Base-by-base conservation (phyloP, 1,139 yeast species). In the Geotrichum reessii region DNA sequence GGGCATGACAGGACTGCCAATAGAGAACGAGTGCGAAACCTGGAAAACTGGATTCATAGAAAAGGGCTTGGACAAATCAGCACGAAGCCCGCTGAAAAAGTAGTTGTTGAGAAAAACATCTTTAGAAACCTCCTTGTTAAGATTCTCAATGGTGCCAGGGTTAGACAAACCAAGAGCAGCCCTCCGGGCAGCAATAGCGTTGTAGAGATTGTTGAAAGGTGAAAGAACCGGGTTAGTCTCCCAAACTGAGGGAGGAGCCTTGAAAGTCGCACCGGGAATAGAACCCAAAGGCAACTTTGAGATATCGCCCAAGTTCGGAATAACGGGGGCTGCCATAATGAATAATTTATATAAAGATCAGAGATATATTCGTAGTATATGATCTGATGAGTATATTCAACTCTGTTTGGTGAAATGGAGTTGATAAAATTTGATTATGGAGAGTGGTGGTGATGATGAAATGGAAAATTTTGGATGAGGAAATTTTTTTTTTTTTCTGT, bases 141-240 rank as follows among this genome's bases (percentile, higher is more conserved):
- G 79, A 78, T 91, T 90, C 78, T 93, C 99, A 73, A 90, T 84
- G 64, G 97, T 87, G 66, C 98, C 99, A 58, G 99, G 99, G 77
- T 91, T 90, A 67, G 83, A 77, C 71, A 93, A 82, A 60, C 91
- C 90, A 64, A 92, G 81, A 11, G 95, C 84, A 62, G 81, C 80
- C 74, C 99, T 85, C 73, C 92, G 95, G 67, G 85, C 85, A 63
- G 83, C 75, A 63, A 93, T 80, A 66, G 85, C 81, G 70, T 60
- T 80, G 76, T 87, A 87, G 62, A 86, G 87, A 71, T 87, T 88
- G 73, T 87, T 85, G 68, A 89, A 78, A 76, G 85, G 89, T 59
- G 90, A 82, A 69, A 88, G 85, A 58, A 89, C 83, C 58, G 97
- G 96, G 78, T 89, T 89, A 56, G 92, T 83, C 17, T 91, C 84